Evolutionary conservation across 305 asterid species (phyloP), one percentile per base, ranked within the genome.

Genomic region (Galium porrigens): DNA sequence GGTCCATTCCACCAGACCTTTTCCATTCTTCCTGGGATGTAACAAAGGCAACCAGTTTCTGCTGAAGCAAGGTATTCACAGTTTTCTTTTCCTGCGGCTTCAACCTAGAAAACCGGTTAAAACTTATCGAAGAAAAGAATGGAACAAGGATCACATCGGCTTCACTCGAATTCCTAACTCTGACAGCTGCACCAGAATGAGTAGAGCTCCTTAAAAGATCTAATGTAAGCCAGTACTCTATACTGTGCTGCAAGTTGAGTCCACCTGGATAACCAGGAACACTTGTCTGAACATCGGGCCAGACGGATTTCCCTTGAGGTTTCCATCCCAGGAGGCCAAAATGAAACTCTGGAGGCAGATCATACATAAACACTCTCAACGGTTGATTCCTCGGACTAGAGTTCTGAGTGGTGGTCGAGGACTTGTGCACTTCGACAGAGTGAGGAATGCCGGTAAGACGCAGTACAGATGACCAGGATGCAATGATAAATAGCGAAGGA

Each of bases 61-160:
- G 82, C 76, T 90, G 97, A 46, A 88, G 76, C 55, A 77, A 76
- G 15, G 55, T 68, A 64, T 90, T 78, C 6, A 72, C 68, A 61
- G 85, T 84, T 68, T 54, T 82, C 60, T 75, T 80, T 79, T 77
- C 72, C 1, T 80, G 76, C 0, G 79, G 74, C 67, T 72, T 79
- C 64, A 76, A 20, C 85, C 80, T 86, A 11, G 89, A 80, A 68
- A 69, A 79, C 58, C 95, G 84, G 71, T 88, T 88, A 70, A 84
- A 88, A 79, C 96, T 69, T 18, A 90, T 55, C 56, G 96, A 90
- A 0, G 97, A 80, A 76, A 90, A 90, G 69, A 84, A 90, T 37
- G 97, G 97, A 64, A 90, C 96, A 69, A 90, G 85, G 36, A 88
- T 52, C 30, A 90, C 86, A 78, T 90, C 97, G 9, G 97, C 97